Evolutionary conservation across 208 protist species (phyloP).

Genomic region (Trypanosoma scelopori): DNA sequence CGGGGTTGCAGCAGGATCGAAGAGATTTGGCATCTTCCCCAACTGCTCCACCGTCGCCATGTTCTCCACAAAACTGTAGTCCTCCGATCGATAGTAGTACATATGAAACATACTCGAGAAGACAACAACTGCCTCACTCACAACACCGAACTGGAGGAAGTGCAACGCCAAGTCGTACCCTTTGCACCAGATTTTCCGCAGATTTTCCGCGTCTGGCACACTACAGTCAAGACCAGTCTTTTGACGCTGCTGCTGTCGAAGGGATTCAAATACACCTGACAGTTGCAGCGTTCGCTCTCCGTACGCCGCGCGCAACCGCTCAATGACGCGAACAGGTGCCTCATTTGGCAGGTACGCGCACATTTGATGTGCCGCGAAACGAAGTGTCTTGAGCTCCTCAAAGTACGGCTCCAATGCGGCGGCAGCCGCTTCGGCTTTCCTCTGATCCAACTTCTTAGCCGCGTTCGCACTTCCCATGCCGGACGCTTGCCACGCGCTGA

Average conservation of each 20-base stretch:
- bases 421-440: conserved; percentile 39
- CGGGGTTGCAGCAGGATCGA: conserved; percentile 34
- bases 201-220: conserved; percentile 31
- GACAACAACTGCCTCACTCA: conserved; percentile 47
- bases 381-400: conserved; percentile 54
- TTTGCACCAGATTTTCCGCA: conserved; percentile 63
- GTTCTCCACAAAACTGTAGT: conserved; percentile 58
- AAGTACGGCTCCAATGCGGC: conserved; percentile 62
- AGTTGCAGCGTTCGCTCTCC: conserved; percentile 31
- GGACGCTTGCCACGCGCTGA: conserved; percentile 16
- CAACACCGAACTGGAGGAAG: conserved; percentile 76
- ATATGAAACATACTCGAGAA: conserved; percentile 59
- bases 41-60: conserved; percentile 46
- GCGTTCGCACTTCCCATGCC: background rate
- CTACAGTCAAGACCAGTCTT: background rate
- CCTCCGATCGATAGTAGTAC: conserved; percentile 89
- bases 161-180: conserved; percentile 72
- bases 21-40: conserved; percentile 47
- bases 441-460: conserved; percentile 24
- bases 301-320: conserved; percentile 56
- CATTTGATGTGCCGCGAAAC: conserved; percentile 68
- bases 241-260: conserved; percentile 19
- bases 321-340: conserved; percentile 57
- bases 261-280: conserved; percentile 33
- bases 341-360: conserved; percentile 64